A percentile compares a stretch with the other conserved stretches of the same genome.
phyloP scores from a whole-genome alignment of 2,329 filamentous ascomycete genomes.

The Diplocarpon rosae region DNA sequence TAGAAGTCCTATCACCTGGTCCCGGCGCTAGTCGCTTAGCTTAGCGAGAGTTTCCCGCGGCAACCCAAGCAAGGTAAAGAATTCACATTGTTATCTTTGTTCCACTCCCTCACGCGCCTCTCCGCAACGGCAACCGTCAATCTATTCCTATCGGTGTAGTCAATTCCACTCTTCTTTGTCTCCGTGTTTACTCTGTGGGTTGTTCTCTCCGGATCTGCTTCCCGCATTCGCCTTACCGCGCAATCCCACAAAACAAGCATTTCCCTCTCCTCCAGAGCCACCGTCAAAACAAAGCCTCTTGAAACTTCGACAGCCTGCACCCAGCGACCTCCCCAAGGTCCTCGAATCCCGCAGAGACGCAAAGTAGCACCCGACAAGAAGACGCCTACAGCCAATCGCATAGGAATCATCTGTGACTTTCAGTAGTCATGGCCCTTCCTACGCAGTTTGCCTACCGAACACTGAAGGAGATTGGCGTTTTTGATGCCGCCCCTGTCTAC shows the following conservation, averaged over 20 bases:
- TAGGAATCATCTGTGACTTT: conserved; percentile 53
- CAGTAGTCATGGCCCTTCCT: conserved; percentile 84
- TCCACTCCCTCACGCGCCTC: conserved; percentile 16
- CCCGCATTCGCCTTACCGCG: conserved; percentile 5
- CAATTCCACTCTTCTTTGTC: conserved; percentile 17
- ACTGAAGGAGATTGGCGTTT: conserved; percentile 88
- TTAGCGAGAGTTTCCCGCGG: too few species aligned
- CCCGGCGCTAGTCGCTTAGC: too few species aligned
- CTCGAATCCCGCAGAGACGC: conserved; percentile 8
- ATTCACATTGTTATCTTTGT: too few species aligned
- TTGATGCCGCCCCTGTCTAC: conserved; percentile 86
- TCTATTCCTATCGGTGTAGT: conserved; percentile 23
- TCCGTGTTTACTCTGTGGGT: conserved; percentile 8
- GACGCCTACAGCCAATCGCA: conserved; percentile 17
- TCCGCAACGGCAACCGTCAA: conserved; percentile 20
- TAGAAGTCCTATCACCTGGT: too few species aligned
- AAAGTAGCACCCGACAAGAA: conserved; percentile 17
- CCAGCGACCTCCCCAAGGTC: conserved; percentile 9
- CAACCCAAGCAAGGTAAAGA: too few species aligned
- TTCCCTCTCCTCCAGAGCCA: conserved; percentile 8
- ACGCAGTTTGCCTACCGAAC: conserved; percentile 97
- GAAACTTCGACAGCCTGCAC: background rate
- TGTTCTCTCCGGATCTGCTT: conserved; percentile 9
- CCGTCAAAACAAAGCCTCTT: conserved; percentile 10
- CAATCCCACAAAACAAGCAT: conserved; percentile 5